These are phyloP conservation scores for Selaginella moellendorffii DNA, from an alignment of 75 land plant species.

Conservation along the genomic window DNA sequence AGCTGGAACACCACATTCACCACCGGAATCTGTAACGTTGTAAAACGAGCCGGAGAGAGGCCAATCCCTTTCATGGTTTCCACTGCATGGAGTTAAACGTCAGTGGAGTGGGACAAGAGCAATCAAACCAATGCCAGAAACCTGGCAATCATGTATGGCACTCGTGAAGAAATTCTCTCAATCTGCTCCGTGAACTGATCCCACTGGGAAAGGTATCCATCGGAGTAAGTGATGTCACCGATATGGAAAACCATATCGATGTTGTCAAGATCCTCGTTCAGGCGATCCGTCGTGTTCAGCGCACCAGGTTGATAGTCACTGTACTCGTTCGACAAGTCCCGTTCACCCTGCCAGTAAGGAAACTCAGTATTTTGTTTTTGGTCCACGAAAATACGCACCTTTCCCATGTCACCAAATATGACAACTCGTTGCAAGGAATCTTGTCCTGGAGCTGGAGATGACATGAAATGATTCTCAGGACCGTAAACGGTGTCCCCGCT, in stretches of 20 bases:
- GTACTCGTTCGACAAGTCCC: constrained; percentile 74
- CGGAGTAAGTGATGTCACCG: constrained; percentile 73
- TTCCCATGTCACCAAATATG: constrained; percentile 90
- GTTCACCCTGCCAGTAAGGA: constrained; percentile 42
- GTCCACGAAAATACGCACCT: constrained; percentile 26
- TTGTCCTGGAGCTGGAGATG: constrained; percentile 76
- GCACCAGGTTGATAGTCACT: constrained; percentile 57
- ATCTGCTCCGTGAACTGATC: constrained; percentile 71
- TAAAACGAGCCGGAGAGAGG: constrained; percentile 65
- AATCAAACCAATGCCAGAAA: neutral
- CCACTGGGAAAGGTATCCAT: constrained; percentile 88
- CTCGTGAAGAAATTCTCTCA: constrained; percentile 49
- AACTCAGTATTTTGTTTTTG: neutral
- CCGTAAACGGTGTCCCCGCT: constrained; percentile 57
- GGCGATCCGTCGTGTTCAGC: constrained; percentile 55
- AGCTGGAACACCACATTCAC: constrained; percentile 79
- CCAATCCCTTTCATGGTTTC: constrained; percentile 94
- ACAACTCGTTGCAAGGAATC: constrained; percentile 58
- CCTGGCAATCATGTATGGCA: constrained; percentile 91
- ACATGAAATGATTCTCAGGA: constrained; percentile 32
- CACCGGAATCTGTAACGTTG: constrained; percentile 51
- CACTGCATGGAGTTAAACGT: constrained; percentile 29
- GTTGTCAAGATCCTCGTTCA: constrained; percentile 54
- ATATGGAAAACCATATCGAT: constrained; percentile 65
- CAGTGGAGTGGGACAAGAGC: no score